Base-by-base conservation (phyloP, 176 grass and related monocot species). In the Musa schizocarpa region DNA sequence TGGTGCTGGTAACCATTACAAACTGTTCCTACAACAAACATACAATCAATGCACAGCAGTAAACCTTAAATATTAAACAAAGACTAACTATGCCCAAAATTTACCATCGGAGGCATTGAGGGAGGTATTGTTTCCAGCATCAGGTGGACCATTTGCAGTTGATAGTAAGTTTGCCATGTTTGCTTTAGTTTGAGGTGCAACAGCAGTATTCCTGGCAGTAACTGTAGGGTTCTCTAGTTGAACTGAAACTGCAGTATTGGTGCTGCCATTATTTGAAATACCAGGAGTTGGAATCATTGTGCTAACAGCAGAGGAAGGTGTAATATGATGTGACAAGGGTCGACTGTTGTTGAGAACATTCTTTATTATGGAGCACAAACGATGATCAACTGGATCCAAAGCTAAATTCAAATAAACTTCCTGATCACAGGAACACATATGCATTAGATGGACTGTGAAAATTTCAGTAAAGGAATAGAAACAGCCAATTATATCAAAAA, bases 261-360 rank as follows among this genome's bases (percentile, higher is more conserved):
- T 89, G 78, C 73, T 77, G 14, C 77, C 54, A 52, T 80, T 86
- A 55, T 94, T 88, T 2, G 83, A 65, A 65, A 99, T 95, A 75
- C 96, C 91, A 80, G 96, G 96, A 13, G 91, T 99, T 1, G 91
- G 96, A 76, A 99, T 99, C 96, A 99, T 99, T 20, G 87, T 88
- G 51, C 88, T 79, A 81, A 80, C 82, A 49, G 82, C 69, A 21
- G 91, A 94, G 25, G 90, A 90, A 81, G 88, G 83, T 68, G 86
- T 86, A 16, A 84, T 82, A 72, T 83, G 52, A 64, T 83, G 65
- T 53, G 72, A 71, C 26, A 55, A 57, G 10, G 76, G 55, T 54
- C 82, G 84, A 58, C 14, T 52, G 20, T 79, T 78, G 54, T 75
- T 69, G 9, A 72, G 84, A 29, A 87, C 69, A 11, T 76, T 78